phyloP scores from a whole-genome alignment of 345 rosid genomes.

The Linum lewisii region DNA sequence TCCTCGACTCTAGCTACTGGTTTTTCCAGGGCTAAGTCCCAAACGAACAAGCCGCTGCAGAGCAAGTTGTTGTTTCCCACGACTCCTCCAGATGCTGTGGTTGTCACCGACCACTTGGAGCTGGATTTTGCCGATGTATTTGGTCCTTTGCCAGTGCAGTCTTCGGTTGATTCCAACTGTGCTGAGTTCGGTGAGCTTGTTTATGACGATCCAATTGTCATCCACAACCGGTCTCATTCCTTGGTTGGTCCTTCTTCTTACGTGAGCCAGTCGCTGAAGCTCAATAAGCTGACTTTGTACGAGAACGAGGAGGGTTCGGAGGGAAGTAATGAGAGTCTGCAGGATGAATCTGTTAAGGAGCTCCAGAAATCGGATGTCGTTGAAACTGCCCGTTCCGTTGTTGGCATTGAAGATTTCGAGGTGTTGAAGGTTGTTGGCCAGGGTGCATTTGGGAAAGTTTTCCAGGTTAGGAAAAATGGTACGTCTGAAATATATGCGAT shows the following conservation, averaged over 20 bases:
- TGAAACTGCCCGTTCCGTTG: conserved; percentile 15
- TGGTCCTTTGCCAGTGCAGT: conserved; percentile 47
- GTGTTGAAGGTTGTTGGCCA: conserved; percentile 79
- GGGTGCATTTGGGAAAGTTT: conserved; percentile 96
- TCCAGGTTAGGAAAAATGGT: conserved; percentile 74
- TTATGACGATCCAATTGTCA: conserved; percentile 61
- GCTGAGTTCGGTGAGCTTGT: conserved; percentile 32
- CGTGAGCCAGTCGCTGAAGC: conserved; percentile 48
- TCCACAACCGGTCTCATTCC: conserved; percentile 75
- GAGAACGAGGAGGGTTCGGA: conserved; percentile 39
- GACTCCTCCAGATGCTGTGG: conserved; percentile 29
- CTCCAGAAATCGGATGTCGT: conserved; percentile 26
- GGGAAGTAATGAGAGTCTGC: conserved; percentile 35
- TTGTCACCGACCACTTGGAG: conserved; percentile 40
- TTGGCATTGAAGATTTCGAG: conserved; percentile 85
- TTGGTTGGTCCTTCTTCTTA: conserved; percentile 77
- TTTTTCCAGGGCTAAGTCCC: conserved; percentile 18
- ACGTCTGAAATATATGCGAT: conserved; percentile 84
- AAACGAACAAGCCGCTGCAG: conserved; percentile 21
- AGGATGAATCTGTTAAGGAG: conserved; percentile 24
- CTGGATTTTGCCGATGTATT: conserved; percentile 67
- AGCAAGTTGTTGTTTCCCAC: conserved; percentile 29
- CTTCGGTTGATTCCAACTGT: conserved; percentile 20
- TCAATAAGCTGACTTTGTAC: conserved; percentile 46
- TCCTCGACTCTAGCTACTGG: conserved; percentile 32